Conservation (phyloP, 2,329 filamentous ascomycete genomes). For the Chaetomium strumarium region DNA sequence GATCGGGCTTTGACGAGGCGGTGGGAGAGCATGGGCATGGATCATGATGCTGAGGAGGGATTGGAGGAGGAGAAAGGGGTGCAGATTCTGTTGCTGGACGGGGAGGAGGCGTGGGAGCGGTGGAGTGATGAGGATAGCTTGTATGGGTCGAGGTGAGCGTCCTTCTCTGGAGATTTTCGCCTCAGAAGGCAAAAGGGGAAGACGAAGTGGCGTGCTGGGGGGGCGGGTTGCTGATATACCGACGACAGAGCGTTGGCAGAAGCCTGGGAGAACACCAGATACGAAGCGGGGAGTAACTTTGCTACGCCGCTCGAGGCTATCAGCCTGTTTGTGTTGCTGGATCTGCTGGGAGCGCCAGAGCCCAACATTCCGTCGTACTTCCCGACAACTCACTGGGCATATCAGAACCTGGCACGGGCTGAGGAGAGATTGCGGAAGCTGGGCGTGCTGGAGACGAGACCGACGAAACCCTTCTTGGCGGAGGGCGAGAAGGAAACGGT, state of each 20-base stretch:
- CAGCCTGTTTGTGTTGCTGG: slow-evolving; percentile 54
- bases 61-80: slow-evolving; percentile 75
- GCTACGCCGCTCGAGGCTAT: slow-evolving; percentile 72
- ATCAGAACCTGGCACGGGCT: slow-evolving; percentile 50
- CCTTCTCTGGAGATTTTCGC: not conserved
- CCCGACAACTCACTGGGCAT: slow-evolving; percentile 66
- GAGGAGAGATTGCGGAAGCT: slow-evolving; percentile 54
- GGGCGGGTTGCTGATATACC: not conserved
- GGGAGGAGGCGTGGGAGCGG: slow-evolving; percentile 80
- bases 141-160: slow-evolving; percentile 73
- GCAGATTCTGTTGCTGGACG: slow-evolving; percentile 85
- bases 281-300: slow-evolving; percentile 70
- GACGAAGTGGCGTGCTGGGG: not conserved
- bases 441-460: slow-evolving; percentile 43
- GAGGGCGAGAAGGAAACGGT: slow-evolving; percentile 51
- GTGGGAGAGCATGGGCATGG: slow-evolving; percentile 64
- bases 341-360: slow-evolving; percentile 53
- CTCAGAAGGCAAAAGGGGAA: not conserved
- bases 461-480: slow-evolving; percentile 53
- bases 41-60: slow-evolving; percentile 32
- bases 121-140: slow-evolving; percentile 82
- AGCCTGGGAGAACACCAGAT: slow-evolving; percentile 65
- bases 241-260: slow-evolving; percentile 61
- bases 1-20: slow-evolving; percentile 74
- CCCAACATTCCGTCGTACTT: slow-evolving; percentile 62